Conservation (phyloP, 306 rosid species). For the Pyrus bretschneideri region DNA sequence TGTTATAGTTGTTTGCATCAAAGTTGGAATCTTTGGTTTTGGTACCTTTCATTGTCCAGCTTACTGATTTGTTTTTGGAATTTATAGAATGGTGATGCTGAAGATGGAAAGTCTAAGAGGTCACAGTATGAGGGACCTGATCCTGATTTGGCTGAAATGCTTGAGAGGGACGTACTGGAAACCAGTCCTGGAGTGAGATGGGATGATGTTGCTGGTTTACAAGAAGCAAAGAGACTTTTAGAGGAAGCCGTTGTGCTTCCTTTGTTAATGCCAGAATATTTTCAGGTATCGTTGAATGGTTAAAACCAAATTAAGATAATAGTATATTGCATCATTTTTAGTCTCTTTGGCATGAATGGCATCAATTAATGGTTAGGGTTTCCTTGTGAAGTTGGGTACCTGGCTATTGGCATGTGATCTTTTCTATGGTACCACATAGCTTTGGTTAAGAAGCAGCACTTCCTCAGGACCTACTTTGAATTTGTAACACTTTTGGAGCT, state of each 20-base stretch:
- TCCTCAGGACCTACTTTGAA: not conserved
- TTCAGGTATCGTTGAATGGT: slow-evolving; percentile 54
- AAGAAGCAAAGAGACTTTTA: slow-evolving; percentile 91
- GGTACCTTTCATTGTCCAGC: not conserved
- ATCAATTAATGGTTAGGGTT: not conserved
- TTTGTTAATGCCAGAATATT: slow-evolving; percentile 97
- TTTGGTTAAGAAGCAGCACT: not conserved
- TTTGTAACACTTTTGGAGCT: not conserved
- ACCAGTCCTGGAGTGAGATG: slow-evolving; percentile 97
- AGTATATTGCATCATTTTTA: not conserved
- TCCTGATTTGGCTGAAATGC: slow-evolving; percentile 98
- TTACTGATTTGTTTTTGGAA: slow-evolving; percentile 4
- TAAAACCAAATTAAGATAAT: not conserved
- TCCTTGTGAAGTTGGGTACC: not conserved
- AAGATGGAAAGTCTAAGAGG: slow-evolving; percentile 77
- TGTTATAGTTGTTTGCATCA: not conserved
- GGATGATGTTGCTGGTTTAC: slow-evolving; percentile 96
- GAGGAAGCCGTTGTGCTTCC: slow-evolving; percentile 99
- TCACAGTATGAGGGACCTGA: slow-evolving; percentile 92
- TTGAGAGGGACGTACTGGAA: slow-evolving; percentile 92
- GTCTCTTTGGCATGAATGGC: slow-evolving; percentile 5
- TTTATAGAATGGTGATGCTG: slow-evolving; percentile 65
- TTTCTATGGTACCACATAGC: not conserved
- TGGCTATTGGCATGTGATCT: not conserved
- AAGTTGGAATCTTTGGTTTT: not conserved